Conservation (phyloP, 305 asterid genomes). For the Fraxinus baroniana region DNA sequence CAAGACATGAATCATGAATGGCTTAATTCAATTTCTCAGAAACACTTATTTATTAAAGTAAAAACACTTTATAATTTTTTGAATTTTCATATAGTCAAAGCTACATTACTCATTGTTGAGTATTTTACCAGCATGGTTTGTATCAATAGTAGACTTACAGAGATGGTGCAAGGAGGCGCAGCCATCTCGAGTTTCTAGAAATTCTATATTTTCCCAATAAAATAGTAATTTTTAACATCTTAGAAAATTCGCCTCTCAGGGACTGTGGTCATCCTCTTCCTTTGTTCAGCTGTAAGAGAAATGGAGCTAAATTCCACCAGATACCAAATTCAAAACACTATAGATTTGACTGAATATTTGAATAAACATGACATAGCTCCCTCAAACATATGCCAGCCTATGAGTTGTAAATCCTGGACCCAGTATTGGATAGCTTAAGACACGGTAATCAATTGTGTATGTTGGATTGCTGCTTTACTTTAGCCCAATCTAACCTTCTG, state of each 20-base stretch:
- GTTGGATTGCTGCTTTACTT: background rate
- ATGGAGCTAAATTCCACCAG: background rate
- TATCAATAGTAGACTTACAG: background rate
- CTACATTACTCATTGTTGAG: background rate
- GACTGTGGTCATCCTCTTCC: background rate
- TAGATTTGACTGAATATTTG: background rate
- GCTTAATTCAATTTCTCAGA: background rate
- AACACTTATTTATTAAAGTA: background rate
- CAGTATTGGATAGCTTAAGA: background rate
- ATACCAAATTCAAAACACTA: background rate
- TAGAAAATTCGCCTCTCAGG: background rate
- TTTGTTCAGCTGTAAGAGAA: background rate
- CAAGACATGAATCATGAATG: background rate
- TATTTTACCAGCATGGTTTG: background rate
- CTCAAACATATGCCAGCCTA: background rate
- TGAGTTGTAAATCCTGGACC: background rate
- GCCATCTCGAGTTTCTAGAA: background rate
- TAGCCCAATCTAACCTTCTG: background rate
- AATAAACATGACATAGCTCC: background rate
- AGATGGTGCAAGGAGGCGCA: background rate
- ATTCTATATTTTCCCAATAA: background rate
- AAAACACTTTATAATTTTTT: background rate
- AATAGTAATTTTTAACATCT: background rate
- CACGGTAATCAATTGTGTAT: background rate
- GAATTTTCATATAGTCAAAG: background rate